Conservation (phyloP, 164 flowering plant species). For the Macadamia integrifolia region DNA sequence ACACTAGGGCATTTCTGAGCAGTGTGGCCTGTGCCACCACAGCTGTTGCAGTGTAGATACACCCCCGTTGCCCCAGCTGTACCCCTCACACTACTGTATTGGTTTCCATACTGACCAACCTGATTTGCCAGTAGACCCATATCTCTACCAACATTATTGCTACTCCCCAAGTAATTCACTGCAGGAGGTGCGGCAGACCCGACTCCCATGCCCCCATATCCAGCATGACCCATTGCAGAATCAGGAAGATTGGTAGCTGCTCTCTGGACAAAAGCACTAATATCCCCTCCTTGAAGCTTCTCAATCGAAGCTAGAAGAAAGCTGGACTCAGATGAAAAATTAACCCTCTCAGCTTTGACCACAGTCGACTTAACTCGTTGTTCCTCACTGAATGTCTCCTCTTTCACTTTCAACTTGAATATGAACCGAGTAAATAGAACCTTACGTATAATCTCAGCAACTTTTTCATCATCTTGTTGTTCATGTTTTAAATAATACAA, state of each 20-base stretch:
- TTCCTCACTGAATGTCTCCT: slow-evolving; percentile 82
- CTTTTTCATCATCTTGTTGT: slow-evolving; percentile 68
- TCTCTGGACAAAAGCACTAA: slow-evolving; percentile 20
- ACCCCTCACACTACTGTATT: slow-evolving; percentile 31
- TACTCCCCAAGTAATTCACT: slow-evolving; percentile 20
- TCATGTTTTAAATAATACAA: slow-evolving; percentile 60
- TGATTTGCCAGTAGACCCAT: slow-evolving; percentile 32
- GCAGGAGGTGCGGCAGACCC: slow-evolving; percentile 24
- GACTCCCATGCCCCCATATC: slow-evolving; percentile 24
- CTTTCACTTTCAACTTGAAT: slow-evolving; percentile 89
- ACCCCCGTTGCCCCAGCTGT: slow-evolving; percentile 20
- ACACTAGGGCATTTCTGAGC: slow-evolving; percentile 64
- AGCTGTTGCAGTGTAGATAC: slow-evolving; percentile 41
- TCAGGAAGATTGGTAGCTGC: slow-evolving; percentile 19
- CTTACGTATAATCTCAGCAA: slow-evolving; percentile 43
- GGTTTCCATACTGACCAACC: slow-evolving; percentile 46
- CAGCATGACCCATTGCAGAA: slow-evolving; percentile 22
- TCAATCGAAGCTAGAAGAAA: slow-evolving; percentile 52
- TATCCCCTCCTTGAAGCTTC: slow-evolving; percentile 36
- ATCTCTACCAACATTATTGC: slow-evolving; percentile 13
- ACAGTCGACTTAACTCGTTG: slow-evolving; percentile 85
- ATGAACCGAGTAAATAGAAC: slow-evolving; percentile 55
- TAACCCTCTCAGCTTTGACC: slow-evolving; percentile 66
- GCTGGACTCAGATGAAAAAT: slow-evolving; percentile 53
- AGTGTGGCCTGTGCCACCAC: slow-evolving; percentile 63